phyloP scores from a whole-genome alignment of 139 green algal genomes.

The Microglena sp. region DNA sequence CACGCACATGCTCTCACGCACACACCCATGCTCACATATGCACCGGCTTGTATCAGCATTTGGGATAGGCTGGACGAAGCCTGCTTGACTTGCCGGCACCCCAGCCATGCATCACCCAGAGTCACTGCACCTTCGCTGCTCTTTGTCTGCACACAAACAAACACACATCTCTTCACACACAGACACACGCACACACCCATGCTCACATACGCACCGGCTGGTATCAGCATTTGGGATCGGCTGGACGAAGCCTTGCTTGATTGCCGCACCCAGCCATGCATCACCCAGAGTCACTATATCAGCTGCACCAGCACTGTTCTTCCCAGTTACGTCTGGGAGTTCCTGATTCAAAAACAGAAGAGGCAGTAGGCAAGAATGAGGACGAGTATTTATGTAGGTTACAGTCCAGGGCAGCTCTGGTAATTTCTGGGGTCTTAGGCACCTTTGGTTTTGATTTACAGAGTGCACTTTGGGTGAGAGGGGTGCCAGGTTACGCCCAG shows the following conservation, averaged over 20 bases:
- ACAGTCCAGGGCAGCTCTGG: too few species aligned
- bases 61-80: conserved; percentile 61
- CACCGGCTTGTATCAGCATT: conserved; percentile 39
- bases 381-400: too few species aligned
- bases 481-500: too few species aligned
- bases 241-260: conserved; percentile 50
- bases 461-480: too few species aligned
- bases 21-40: neutral
- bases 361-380: too few species aligned
- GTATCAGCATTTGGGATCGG: conserved; percentile 47
- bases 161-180: neutral
- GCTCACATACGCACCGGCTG: conserved; percentile 25
- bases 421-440: too few species aligned
- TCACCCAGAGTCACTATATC: conserved; percentile 73
- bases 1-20: too few species aligned
- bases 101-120: conserved; percentile 72
- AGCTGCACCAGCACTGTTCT: conserved; percentile 37
- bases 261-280: conserved; percentile 59
- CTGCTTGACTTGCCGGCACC: conserved; percentile 36
- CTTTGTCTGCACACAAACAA: neutral
- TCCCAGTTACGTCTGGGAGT: conserved; percentile 18
- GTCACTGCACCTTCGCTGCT: conserved; percentile 46
- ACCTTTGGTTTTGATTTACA: too few species aligned
- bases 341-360: too few species aligned
- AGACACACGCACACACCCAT: neutral